Conservation (phyloP, 2,329 filamentous ascomycete species). For the Nigrospora oryzae region DNA sequence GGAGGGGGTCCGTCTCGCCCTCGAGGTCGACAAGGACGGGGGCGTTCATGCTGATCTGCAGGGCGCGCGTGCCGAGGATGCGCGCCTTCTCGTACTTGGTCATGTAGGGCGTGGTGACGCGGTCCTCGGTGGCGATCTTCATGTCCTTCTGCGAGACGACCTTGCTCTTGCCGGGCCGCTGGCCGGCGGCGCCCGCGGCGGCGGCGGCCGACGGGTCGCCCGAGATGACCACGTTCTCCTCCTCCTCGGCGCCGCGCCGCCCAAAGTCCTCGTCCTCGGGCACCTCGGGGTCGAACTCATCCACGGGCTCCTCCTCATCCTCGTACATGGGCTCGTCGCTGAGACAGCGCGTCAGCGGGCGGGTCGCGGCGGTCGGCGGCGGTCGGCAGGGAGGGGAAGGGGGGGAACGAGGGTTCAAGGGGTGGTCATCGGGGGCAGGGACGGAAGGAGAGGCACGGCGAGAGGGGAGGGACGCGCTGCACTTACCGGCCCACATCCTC, state of each 20-base stretch:
- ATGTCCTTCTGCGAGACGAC: conserved; percentile 57
- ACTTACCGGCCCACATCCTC: conserved; percentile 48
- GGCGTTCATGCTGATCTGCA: conserved; percentile 99
- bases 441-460: background rate
- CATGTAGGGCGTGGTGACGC: conserved; percentile 95
- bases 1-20: conserved; percentile 92
- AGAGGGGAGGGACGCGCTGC: background rate
- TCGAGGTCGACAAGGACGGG: conserved; percentile 94
- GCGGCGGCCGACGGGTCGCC: conserved; percentile 55
- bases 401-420: background rate
- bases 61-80: conserved; percentile 82
- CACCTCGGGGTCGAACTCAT: conserved; percentile 47
- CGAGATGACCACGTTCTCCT: conserved; percentile 50
- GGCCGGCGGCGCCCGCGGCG: conserved; percentile 41
- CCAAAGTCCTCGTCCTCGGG: conserved; percentile 41
- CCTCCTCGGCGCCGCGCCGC: conserved; percentile 45
- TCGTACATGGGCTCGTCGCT: conserved; percentile 67
- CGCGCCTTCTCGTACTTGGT: conserved; percentile 97
- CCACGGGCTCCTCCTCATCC: conserved; percentile 55
- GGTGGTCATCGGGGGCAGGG: no score
- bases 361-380: background rate
- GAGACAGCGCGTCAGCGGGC: background rate
- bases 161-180: conserved; percentile 12
- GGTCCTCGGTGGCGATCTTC: conserved; percentile 81
- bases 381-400: background rate